Evolutionary conservation across 176 grass and related monocot genomes (phyloP), one percentile per base, ranked within the genome.

Genomic region (Cocos nucifera): DNA sequence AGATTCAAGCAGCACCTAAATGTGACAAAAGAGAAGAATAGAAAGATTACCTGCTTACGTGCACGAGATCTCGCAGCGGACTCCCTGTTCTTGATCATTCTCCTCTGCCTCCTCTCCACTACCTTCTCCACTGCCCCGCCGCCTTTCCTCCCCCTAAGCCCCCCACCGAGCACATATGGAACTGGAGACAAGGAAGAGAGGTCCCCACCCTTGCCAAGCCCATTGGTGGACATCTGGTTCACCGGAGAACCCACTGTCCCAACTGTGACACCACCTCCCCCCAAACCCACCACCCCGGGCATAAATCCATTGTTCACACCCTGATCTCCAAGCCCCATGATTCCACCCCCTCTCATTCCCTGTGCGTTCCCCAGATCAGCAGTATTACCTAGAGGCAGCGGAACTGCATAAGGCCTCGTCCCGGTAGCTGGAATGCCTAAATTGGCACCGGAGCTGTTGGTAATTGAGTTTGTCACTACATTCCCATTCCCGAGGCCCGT

Each of bases 31-130:
- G 35, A 44, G 35, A 44, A 3, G 35, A 50, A 50, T 67, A 51
- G 64, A 23, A 22, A 23, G 17, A 48, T 17, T 1, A 94, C 89
- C 89, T 89, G 89, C 77, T 95, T 95, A 51, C 89, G 85, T 16
- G 89, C 85, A 0, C 89, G 77, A 7, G 89, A 95, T 58, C 89
- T 89, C 0, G 89, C 85, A 0, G 89, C 89, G 0, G 84, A 88
- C 59, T 93, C 89, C 75, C 89, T 87, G 80, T 93, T 93, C 80
- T 93, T 93, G 75, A 93, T 93, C 89, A 93, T 93, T 74, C 89
- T 87, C 74, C 80, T 88, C 74, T 93, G 89, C 59, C 84, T 81
- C 67, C 89, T 81, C 74, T 93, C 89, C 52, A 93, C 84, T 44
- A 93, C 89, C 68, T 88, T 93, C 77, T 93, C 89, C 56, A 88